These are phyloP conservation scores for Leccinellum luteum DNA, from an alignment of 768 basidiomycete species.

Conservation along the genomic window DNA sequence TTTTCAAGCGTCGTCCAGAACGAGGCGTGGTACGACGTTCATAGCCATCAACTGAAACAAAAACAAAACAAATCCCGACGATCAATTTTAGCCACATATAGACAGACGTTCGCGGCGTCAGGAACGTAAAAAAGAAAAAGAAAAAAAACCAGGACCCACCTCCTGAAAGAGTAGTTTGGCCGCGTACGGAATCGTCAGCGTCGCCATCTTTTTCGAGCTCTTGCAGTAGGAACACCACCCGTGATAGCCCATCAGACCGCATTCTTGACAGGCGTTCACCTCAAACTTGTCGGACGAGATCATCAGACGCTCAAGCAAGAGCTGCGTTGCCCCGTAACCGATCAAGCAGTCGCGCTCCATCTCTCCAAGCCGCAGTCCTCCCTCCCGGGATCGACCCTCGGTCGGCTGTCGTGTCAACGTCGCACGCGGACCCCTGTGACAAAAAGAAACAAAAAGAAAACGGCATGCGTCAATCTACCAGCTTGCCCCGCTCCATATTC, in stretches of 20 bases:
- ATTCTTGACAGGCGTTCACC: conserved; percentile 91
- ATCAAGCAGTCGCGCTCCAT: conserved; percentile 99
- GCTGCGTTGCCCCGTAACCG: conserved; percentile 97
- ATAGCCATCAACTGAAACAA: conserved; percentile 82
- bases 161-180: conserved; percentile 92
- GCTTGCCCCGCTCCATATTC: conserved; percentile 3
- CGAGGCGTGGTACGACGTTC: conserved; percentile 89
- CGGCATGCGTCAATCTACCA: conserved; percentile 5
- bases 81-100: conserved; percentile 1
- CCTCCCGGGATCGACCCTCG: conserved; percentile 96
- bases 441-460: neutral
- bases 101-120: neutral
- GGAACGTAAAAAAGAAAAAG: neutral
- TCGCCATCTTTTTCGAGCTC: conserved; percentile 93
- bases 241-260: conserved; percentile 92
- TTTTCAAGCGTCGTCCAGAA: conserved; percentile 74
- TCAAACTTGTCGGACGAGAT: conserved; percentile 98
- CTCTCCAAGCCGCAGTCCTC: conserved; percentile 94
- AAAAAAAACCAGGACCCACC: conserved; percentile 40
- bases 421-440: conserved; percentile 83
- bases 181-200: conserved; percentile 93
- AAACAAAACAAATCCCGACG: neutral
- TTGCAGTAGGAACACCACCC: conserved; percentile 99
- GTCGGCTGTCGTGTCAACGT: conserved; percentile 97
- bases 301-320: conserved; percentile 96